These are phyloP conservation scores for Lactarius akahatsu DNA, from an alignment of 768 basidiomycete genomes.

Conservation along the genomic window DNA sequence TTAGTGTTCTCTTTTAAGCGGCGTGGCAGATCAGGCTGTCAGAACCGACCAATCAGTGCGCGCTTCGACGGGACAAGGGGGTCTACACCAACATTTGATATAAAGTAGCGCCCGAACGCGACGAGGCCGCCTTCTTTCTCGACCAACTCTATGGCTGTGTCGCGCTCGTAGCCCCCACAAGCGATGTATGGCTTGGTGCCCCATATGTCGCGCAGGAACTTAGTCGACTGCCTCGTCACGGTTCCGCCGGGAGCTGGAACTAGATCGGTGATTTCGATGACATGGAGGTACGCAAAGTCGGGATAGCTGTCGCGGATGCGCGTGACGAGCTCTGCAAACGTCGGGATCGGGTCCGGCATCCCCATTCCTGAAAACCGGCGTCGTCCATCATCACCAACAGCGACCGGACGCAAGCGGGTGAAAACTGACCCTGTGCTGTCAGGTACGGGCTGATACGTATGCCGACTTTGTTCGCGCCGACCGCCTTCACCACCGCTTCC, in stretches of 20 bases:
- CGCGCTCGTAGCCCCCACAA: constrained; percentile 31
- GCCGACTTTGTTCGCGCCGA: constrained; percentile 40
- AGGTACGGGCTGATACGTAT: constrained; percentile 38
- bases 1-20: constrained; percentile 10
- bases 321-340: constrained; percentile 33
- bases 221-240: constrained; percentile 20
- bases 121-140: constrained; percentile 23
- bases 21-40: constrained; percentile 28
- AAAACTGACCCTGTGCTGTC: constrained; percentile 6
- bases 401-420: too few relatives aligned
- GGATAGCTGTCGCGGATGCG: constrained; percentile 29
- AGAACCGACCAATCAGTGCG: background rate
- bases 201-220: constrained; percentile 33
- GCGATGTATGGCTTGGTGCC: constrained; percentile 27
- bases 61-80: background rate
- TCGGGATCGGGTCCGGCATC: constrained; percentile 32
- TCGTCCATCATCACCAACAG: background rate
- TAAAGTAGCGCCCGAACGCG: constrained; percentile 21
- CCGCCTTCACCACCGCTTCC: constrained; percentile 37
- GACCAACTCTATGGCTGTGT: constrained; percentile 26
- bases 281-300: constrained; percentile 34
- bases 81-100: constrained; percentile 17
- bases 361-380: constrained; percentile 6
- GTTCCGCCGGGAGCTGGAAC: background rate
- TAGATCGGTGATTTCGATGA: constrained; percentile 32